Evolutionary conservation across 1,139 yeast species (phyloP), one percentile per base, ranked within the genome.

Genomic region (Nakaseomyces delphensis): DNA sequence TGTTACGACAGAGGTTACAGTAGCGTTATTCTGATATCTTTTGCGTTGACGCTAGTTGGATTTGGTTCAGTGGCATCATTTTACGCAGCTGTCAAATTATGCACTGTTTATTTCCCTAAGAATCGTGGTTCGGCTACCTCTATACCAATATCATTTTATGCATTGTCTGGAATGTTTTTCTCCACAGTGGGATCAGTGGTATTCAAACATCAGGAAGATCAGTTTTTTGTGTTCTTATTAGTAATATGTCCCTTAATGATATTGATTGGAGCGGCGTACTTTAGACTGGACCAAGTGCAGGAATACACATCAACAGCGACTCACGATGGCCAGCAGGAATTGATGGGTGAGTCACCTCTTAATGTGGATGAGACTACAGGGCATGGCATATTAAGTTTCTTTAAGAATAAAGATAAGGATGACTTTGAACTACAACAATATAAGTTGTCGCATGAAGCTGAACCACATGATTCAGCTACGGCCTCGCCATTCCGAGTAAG

Each of bases 71-170:
- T 80, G 6, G 66, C 74, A 3, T 69, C 80, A 3, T 81, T 75
- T 57, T 81, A 77, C 53, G 70, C 87, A 1, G 72, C 85, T 2
- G 69, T 82, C 45, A 82, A 81, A 49, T 79, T 82, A 7, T 74
- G 83, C 2, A 82, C 83, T 16, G 66, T 82, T 2, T 81, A 81
- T 56, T 82, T 81, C 50, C 87, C 89, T 0, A 64, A 71, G 28
- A 77, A 79, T 53, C 68, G 82, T 52, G 91, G 91, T 14, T 70
- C 78, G 3, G 89, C 89, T 3, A 78, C 79, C 3, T 77, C 81
- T 1, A 64, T 74, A 16, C 83, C 83, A 1, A 79, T 76, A 2
- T 69, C 81, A 27, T 64, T 76, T 2, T 77, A 70, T 56, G 83
- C 82, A 0, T 61, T 77, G 47, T 71, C 70, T 3, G 66, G 69